phyloP scores from a whole-genome alignment of 495 filamentous ascomycete genomes.

The Lophiostoma macrostomum region DNA sequence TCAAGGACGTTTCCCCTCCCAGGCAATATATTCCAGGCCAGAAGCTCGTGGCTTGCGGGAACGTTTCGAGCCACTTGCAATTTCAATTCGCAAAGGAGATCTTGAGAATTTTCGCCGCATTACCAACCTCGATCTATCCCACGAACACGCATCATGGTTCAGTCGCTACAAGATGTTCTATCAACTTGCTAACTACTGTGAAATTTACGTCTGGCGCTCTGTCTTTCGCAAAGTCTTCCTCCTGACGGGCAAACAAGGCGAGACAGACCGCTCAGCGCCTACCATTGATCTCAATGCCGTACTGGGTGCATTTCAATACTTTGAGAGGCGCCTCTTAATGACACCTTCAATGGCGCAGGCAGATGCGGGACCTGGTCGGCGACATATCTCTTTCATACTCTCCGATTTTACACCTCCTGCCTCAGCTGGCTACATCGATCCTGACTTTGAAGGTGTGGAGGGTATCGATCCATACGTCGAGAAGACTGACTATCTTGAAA shows the following conservation, averaged over 20 bases:
- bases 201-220: constrained; percentile 80
- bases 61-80: constrained; percentile 70
- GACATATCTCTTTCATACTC: constrained; percentile 38
- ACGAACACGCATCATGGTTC: constrained; percentile 62
- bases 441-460: constrained; percentile 42
- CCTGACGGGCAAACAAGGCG: constrained; percentile 54
- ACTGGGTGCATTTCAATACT: constrained; percentile 44
- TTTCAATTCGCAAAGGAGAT: constrained; percentile 73
- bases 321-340: constrained; percentile 35
- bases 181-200: constrained; percentile 66
- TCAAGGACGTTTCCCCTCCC: constrained; percentile 78
- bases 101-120: constrained; percentile 72
- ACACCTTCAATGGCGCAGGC: constrained; percentile 5
- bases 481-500: constrained; percentile 56
- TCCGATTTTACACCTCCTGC: constrained; percentile 15
- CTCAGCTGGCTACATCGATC: constrained; percentile 41
- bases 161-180: constrained; percentile 71
- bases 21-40: constrained; percentile 59
- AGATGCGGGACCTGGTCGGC: constrained; percentile 17
- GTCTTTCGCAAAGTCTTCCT: constrained; percentile 76
- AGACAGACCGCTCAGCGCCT: constrained; percentile 50
- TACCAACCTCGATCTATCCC: constrained; percentile 43
- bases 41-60: constrained; percentile 69
- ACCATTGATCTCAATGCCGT: constrained; percentile 57
- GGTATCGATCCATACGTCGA: constrained; percentile 49